These are phyloP conservation scores for Penicillium concentricum DNA, from an alignment of 2,329 filamentous ascomycete genomes.

Conservation along the genomic window DNA sequence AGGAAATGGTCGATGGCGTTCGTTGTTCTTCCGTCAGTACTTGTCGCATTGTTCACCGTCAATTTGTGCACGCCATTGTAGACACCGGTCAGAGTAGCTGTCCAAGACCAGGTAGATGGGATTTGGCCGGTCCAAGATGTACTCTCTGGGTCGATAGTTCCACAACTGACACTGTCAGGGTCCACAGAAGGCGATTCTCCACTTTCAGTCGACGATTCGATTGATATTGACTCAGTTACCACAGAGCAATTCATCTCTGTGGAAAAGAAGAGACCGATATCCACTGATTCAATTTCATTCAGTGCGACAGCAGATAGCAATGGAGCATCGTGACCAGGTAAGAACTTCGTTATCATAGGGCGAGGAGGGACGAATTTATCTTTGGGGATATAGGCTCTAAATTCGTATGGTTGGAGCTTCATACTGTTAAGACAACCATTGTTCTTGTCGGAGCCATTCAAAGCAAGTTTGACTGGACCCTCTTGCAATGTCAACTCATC, in stretches of 20 bases:
- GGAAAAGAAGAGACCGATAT: slow-evolving; percentile 60
- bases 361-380: slow-evolving; percentile 51
- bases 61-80: slow-evolving; percentile 61
- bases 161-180: slow-evolving; percentile 47
- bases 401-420: slow-evolving; percentile 57
- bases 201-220: slow-evolving; percentile 55
- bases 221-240: slow-evolving; percentile 50
- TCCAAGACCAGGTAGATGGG: slow-evolving; percentile 55
- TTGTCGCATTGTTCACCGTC: slow-evolving; percentile 56
- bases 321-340: slow-evolving; percentile 61
- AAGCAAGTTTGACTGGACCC: slow-evolving; percentile 47
- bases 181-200: slow-evolving; percentile 48
- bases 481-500: slow-evolving; percentile 54
- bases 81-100: slow-evolving; percentile 54
- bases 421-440: slow-evolving; percentile 59
- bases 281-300: slow-evolving; percentile 45
- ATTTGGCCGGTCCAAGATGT: slow-evolving; percentile 51
- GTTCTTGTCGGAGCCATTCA: slow-evolving; percentile 47
- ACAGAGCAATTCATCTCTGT: slow-evolving; percentile 60
- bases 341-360: slow-evolving; percentile 60
- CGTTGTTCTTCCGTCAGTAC: slow-evolving; percentile 46
- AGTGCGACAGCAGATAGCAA: slow-evolving; percentile 50
- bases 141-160: slow-evolving; percentile 35
- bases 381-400: slow-evolving; percentile 59
- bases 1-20: slow-evolving; percentile 60